Percentiles rank a stretch among this genome's conserved stretches.
Evolutionary conservation across 2,329 filamentous ascomycete species (phyloP).

Genomic region (Zymoseptoria pseudotritici): DNA sequence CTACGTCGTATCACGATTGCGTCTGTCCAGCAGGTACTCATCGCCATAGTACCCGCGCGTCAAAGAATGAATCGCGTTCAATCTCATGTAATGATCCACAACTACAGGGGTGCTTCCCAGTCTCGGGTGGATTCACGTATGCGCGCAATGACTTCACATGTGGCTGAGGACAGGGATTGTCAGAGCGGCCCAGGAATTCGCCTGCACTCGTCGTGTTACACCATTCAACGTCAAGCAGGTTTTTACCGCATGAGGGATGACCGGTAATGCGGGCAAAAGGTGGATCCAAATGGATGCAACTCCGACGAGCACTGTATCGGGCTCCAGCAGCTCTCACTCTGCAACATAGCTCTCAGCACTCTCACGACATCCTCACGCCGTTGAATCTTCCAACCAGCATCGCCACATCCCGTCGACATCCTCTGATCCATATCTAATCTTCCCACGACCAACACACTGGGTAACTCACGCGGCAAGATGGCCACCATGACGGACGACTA

Average conservation of each 20-base stretch:
- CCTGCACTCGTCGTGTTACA: background rate
- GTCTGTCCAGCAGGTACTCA: background rate
- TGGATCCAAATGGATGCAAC: background rate
- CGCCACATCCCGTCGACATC: background rate
- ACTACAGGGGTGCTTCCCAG: background rate
- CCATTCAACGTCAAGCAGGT: conserved; percentile 7
- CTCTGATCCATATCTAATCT: background rate
- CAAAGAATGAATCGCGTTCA: background rate
- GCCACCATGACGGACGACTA: conserved; percentile 12
- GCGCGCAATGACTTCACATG: conserved; percentile 1
- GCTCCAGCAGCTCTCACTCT: background rate
- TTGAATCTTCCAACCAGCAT: background rate
- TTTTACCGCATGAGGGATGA: background rate
- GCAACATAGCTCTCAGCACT: background rate
- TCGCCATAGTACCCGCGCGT: background rate
- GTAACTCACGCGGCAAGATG: conserved; percentile 5
- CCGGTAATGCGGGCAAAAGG: background rate
- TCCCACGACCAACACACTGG: background rate
- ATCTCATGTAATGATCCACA: background rate
- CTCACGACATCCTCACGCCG: background rate
- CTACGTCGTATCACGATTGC: background rate
- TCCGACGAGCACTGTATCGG: background rate
- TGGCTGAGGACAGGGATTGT: conserved; percentile 8
- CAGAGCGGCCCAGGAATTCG: conserved; percentile 1
- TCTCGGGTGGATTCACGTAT: background rate